Evolutionary conservation across 768 basidiomycete species (phyloP).

Genomic region (Cytidiella melzeri): DNA sequence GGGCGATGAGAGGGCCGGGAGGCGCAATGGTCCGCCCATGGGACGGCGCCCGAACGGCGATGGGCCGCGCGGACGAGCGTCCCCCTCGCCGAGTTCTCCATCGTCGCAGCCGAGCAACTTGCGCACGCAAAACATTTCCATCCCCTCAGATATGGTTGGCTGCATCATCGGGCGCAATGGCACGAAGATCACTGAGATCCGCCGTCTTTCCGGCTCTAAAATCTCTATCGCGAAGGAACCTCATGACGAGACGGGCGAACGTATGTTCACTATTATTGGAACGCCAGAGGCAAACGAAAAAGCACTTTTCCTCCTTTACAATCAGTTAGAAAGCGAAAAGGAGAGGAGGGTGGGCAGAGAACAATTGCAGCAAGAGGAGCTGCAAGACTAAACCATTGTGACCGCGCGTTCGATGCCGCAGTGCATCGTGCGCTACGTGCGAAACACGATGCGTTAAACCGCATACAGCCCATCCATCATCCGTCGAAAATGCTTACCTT

Average conservation of each 20-base stretch:
- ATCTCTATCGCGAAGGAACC: slow-evolving; percentile 98
- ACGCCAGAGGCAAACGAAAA: slow-evolving; percentile 97
- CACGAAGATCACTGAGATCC: slow-evolving; percentile 98
- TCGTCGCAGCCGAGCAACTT: slow-evolving; percentile 66
- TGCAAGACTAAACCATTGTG: slow-evolving; percentile 20
- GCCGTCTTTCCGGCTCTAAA: slow-evolving; percentile 94
- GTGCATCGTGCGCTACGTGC: background rate
- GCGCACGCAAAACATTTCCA: slow-evolving; percentile 98
- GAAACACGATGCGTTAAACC: no score
- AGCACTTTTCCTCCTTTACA: slow-evolving; percentile 94
- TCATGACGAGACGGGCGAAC: slow-evolving; percentile 98
- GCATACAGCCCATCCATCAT: no score
- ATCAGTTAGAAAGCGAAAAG: slow-evolving; percentile 95
- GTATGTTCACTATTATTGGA: slow-evolving; percentile 99
- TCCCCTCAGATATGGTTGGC: slow-evolving; percentile 98
- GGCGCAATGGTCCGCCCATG: slow-evolving; percentile 38
- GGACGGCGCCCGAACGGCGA: slow-evolving; percentile 68
- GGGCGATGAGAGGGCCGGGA: slow-evolving; percentile 67
- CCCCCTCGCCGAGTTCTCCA: slow-evolving; percentile 45
- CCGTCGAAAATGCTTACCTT: background rate
- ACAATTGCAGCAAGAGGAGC: slow-evolving; percentile 68
- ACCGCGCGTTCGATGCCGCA: background rate
- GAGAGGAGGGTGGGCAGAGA: slow-evolving; percentile 87
- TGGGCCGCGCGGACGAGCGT: slow-evolving; percentile 35
- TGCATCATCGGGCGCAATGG: slow-evolving; percentile 95